Base-by-base conservation (phyloP, 2,329 filamentous ascomycete genomes). In the Exophiala oligosperma region DNA sequence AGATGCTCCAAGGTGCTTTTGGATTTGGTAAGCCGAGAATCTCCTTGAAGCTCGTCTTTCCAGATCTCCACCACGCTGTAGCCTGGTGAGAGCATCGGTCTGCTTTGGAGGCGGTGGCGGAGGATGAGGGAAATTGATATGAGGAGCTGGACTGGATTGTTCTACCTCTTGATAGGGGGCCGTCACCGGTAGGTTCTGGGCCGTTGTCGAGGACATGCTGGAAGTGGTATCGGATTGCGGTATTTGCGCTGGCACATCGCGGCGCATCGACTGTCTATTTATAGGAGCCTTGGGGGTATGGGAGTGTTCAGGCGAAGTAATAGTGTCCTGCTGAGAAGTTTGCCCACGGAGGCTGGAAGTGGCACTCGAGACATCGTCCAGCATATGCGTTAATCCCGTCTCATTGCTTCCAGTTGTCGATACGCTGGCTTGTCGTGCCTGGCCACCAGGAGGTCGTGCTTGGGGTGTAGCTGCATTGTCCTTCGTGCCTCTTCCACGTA, bases 1-100 rank as follows among this genome's bases (percentile, higher is more conserved):
- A 40, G 88, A 87, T 14, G 86, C 84, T 9, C 93, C 93, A 1
- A 97, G 79, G 68, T 96, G 92, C 71, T 97, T 97, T 47, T 91
- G 91, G 66, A 99, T 96, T 70, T 99, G 94, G 71, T 97, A 99
- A 53, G 92, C 90, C 1, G 94, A 97, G 71, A 97, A 99, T 69
- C 94, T 83, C 66, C 93, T 84, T 12, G 94, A 99, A 0, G 94
- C 94, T 71, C 94, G 84, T 70, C 94, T 85, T 75, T 99, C 94
- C 50, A 99, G 78, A 65, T 97, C 92, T 21, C 93, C 93, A 35
- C 92, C 92, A 73, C 92, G 86, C 74, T 97, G 94, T 64, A 99
- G 75, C 51, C 92, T 92, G 49, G 91, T 91, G 52, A 99, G 79
- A 4, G 94, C 94, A 77, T 96, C 95, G 67, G 94, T 90, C 67